phyloP scores from a whole-genome alignment of 2,329 filamentous ascomycete genomes.

The Neonectria punicea region DNA sequence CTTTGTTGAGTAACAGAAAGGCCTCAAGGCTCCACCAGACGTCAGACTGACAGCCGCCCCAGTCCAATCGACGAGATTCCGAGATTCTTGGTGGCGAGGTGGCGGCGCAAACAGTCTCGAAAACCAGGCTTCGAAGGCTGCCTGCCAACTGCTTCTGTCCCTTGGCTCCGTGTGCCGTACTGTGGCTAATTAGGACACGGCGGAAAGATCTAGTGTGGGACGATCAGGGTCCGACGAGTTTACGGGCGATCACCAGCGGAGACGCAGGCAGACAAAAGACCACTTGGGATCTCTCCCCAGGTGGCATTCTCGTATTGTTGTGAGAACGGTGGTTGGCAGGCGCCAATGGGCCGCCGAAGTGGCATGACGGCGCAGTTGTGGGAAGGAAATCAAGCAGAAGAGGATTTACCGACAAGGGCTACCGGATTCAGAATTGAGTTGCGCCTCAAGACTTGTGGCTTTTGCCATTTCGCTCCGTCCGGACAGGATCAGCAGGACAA shows the following conservation, averaged over 20 bases:
- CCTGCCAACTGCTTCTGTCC: background rate
- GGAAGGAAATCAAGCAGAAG: background rate
- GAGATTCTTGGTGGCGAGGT: slow-evolving; percentile 11
- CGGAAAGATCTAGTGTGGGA: slow-evolving; percentile 1
- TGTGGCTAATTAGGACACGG: background rate
- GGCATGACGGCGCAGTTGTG: slow-evolving; percentile 5
- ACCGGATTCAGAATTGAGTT: slow-evolving; percentile 23
- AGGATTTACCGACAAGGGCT: slow-evolving; percentile 6
- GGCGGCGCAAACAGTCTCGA: slow-evolving; percentile 4
- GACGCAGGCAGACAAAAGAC: background rate
- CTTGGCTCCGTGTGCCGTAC: slow-evolving; percentile 1
- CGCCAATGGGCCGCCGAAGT: slow-evolving; percentile 8
- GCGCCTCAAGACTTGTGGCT: slow-evolving; percentile 14
- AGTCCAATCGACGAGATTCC: slow-evolving; percentile 3
- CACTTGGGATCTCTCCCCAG: background rate
- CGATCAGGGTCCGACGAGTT: slow-evolving; percentile 16
- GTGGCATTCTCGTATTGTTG: slow-evolving; percentile 13
- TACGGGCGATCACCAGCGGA: slow-evolving; percentile 1
- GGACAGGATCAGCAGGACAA: slow-evolving; percentile 13
- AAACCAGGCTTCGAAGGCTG: slow-evolving; percentile 6
- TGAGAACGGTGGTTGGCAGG: slow-evolving; percentile 12
- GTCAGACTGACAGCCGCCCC: slow-evolving; percentile 14
- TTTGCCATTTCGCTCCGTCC: slow-evolving; percentile 8
- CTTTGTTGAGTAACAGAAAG: slow-evolving; percentile 14
- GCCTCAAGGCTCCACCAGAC: slow-evolving; percentile 9